These are phyloP conservation scores for Fusarium guadeloupense DNA, from an alignment of 2,329 filamentous ascomycete genomes.

Conservation along the genomic window DNA sequence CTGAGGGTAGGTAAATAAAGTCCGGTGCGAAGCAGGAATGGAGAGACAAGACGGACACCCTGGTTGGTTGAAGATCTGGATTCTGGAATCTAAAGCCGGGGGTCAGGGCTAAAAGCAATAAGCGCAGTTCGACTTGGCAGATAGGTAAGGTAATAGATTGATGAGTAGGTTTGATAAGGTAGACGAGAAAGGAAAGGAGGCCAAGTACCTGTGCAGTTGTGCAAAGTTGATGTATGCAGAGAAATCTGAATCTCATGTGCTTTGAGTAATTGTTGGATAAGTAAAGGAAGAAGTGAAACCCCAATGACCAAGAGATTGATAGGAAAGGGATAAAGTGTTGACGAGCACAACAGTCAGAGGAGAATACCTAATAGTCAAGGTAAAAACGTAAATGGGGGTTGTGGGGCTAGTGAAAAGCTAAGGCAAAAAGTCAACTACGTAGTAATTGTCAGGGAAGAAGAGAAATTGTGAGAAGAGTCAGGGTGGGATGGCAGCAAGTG, in stretches of 20 bases:
- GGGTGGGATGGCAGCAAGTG: constrained; percentile 5
- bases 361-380: neutral
- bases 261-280: no score
- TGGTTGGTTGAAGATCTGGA: constrained; percentile 44
- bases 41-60: constrained; percentile 33
- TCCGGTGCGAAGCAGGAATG: constrained; percentile 39
- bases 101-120: constrained; percentile 39
- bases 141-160: constrained; percentile 1
- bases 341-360: constrained; percentile 2
- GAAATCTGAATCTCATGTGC: neutral
- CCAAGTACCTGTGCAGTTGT: neutral
- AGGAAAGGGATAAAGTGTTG: constrained; percentile 22
- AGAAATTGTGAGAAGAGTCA: constrained; percentile 14
- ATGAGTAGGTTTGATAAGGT: neutral
- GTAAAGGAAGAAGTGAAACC: neutral
- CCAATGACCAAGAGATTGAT: constrained; percentile 1
- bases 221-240: neutral
- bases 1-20: constrained; percentile 17
- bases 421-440: constrained; percentile 26
- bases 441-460: constrained; percentile 21
- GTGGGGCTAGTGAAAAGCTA: constrained; percentile 18
- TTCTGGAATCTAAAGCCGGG: constrained; percentile 42
- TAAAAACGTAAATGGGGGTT: constrained; percentile 6
- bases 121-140: constrained; percentile 38
- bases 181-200: neutral